Evolutionary conservation across 1,139 yeast species (phyloP), one percentile per base, ranked within the genome.

Genomic region (Komagataea norvegica): DNA sequence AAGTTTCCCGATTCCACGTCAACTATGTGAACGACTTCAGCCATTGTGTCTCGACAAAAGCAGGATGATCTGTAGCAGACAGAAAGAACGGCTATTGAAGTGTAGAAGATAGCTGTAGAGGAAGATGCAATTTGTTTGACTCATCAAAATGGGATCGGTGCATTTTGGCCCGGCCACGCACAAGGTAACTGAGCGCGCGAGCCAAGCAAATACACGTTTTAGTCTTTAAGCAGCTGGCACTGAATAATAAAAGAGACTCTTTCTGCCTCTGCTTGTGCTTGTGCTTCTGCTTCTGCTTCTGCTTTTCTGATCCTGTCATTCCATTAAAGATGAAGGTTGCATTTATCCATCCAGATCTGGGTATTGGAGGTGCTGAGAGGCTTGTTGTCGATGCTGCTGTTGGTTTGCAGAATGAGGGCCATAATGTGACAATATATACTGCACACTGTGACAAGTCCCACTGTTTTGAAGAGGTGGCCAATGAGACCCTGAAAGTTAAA

Each of bases 321-420:
- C 16, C 6, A 23, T 8, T 22, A 4, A 31, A 17, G 13, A 68
- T 74, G 71, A 72, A 64, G 41, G 72, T 89, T 29, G 97, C 96
- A 4, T 87, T 91, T 54, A 65, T 91, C 11, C 99, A 91, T 56
- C 99, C 99, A 0, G 99, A 91, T 62, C 65, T 91, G 38, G 98
- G 98, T 0, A 91, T 91, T 43, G 89, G 96, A 7, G 99, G 99
- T 5, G 99, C 99, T 1, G 99, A 91, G 59, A 68, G 99, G 43
- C 69, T 93, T 19, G 89, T 91, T 2, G 95, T 91, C 1, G 99
- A 91, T 61, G 93, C 95, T 2, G 98, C 97, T 0, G 68, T 87
- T 3, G 96, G 96, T 0, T 65, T 91, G 19, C 88, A 89, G 57
- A 68, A 74, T 3, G 61, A 68, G n/a, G 79, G 80, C 4, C 80